Evolutionary conservation across 306 rosid species (phyloP).

Genomic region (Erythrophleum fordii): DNA sequence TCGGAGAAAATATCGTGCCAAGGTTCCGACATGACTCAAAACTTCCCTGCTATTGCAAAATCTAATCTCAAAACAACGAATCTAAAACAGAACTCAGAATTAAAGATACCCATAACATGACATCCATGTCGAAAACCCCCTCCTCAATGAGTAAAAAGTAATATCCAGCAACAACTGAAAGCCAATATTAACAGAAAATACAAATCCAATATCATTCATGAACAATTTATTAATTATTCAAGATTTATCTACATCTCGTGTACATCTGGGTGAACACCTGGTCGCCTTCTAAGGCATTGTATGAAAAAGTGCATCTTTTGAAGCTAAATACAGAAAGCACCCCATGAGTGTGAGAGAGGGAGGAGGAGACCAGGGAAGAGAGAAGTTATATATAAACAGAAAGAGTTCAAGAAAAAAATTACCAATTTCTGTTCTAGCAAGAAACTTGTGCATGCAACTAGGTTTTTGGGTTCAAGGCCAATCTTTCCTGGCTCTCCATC

Average conservation of each 20-base stretch:
- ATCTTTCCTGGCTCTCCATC: constrained; percentile 88
- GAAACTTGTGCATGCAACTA: constrained; percentile 92
- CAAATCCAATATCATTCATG: constrained; percentile 3
- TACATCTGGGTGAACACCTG: not conserved
- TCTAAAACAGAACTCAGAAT: not conserved
- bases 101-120: constrained; percentile 13
- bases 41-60: not conserved
- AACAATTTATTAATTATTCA: not conserved
- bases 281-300: not conserved
- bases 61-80: not conserved
- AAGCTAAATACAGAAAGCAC: constrained; percentile 9
- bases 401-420: constrained; percentile 10
- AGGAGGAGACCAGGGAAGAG: not conserved
- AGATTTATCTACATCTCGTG: constrained; percentile 16
- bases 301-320: not conserved
- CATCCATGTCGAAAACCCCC: not conserved
- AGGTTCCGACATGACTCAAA: not conserved
- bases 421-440: constrained; percentile 93
- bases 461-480: constrained; percentile 81
- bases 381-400: not conserved
- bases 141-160: not conserved
- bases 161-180: constrained; percentile 30
- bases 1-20: not conserved
- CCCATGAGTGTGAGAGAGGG: not conserved
- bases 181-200: not conserved